Evolutionary conservation across 1,284 basidiomycete genomes (phyloP), one percentile per base, ranked within the genome.

Genomic region (Fomitopsis palustris): DNA sequence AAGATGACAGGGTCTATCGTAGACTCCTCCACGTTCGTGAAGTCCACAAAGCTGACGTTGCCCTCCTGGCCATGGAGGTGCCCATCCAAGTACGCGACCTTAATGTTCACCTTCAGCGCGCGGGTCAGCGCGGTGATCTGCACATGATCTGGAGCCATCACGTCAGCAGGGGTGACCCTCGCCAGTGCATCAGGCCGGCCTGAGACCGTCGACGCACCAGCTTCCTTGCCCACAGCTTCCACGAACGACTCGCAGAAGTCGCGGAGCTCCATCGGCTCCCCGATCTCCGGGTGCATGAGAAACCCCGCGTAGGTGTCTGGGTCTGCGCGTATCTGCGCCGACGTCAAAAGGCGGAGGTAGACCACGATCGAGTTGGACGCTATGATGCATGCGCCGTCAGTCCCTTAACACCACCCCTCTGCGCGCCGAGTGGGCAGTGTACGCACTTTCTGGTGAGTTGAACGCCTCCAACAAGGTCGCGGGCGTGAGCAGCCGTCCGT

Each of bases 161-260:
- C 14, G 8, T 35, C 49, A 33, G 19, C 41, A 43, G 3, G 41
- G 19, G 9, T 4, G n/a, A 5, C 27, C 29, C 31, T 12, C 9
- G 5, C 17, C 5, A 29, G 31, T n/a, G 41, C 41, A 39, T 21
- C 29, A 42, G 65, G 23, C 2, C 23, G 9, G 41, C 16, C 23
- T 43, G 41, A 7, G 17, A n/a, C n/a, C 12, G 19, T 4, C 16
- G 23, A 47, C 75, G 58, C 59, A 85, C 88, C 90, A 56, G 93
- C 93, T 77, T 96, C 93, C 69, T 87, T 89, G 16, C 91, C 88
- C 52, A 86, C 79, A 1, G 90, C 85, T 64, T 95, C 92, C 31
- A 96, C 93, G 62, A 88, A 85, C 51, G 80, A 77, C 64, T 85
- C 81, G 69, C 92, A 94, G 72, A 95, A 96, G 10, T 83, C 80